Evolutionary conservation across 371 early-diverging fungal genomes (phyloP).

Genomic region (Sporodiniella umbellata): DNA sequence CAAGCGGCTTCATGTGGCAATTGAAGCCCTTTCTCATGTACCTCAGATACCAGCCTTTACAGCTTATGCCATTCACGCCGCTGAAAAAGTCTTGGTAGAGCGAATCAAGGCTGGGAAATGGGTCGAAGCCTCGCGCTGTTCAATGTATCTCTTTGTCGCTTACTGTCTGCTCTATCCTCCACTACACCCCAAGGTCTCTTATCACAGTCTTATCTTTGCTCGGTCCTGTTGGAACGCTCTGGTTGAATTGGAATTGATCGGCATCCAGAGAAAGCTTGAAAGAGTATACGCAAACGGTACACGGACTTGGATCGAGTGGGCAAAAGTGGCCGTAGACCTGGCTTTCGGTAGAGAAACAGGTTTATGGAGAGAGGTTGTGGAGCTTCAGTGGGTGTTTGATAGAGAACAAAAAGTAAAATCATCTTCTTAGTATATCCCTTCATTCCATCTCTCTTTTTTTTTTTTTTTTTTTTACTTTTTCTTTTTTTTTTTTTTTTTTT

Average conservation of each 20-base stretch:
- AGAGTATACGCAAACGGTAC: constrained; percentile 39
- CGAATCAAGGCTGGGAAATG: constrained; percentile 33
- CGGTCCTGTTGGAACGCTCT: constrained; percentile 65
- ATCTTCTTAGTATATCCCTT: background rate
- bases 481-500: no score
- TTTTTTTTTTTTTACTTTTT: no score
- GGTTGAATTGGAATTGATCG: constrained; percentile 44
- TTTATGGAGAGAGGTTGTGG: constrained; percentile 45
- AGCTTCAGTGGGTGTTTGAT: constrained; percentile 47
- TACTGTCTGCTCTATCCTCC: constrained; percentile 70
- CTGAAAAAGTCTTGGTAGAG: constrained; percentile 15
- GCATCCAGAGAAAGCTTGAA: constrained; percentile 37
- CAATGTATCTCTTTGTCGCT: constrained; percentile 59
- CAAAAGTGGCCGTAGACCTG: constrained; percentile 19
- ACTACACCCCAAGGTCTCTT: constrained; percentile 62
- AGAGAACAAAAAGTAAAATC: constrained; percentile 39
- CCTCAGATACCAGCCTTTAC: constrained; percentile 31
- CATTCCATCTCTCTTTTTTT: no score
- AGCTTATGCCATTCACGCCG: constrained; percentile 19
- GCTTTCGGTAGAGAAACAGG: constrained; percentile 36
- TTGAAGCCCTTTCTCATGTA: constrained; percentile 16
- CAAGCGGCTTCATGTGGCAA: constrained; percentile 8
- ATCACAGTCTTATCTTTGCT: constrained; percentile 63
- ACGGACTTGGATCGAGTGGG: constrained; percentile 39
- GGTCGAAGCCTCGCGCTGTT: constrained; percentile 51